A percentile compares a stretch with the other conserved stretches of the same genome.
These are phyloP conservation scores for Schrenkiella parvula DNA, from an alignment of 345 rosid genomes.

Conservation along the genomic window DNA sequence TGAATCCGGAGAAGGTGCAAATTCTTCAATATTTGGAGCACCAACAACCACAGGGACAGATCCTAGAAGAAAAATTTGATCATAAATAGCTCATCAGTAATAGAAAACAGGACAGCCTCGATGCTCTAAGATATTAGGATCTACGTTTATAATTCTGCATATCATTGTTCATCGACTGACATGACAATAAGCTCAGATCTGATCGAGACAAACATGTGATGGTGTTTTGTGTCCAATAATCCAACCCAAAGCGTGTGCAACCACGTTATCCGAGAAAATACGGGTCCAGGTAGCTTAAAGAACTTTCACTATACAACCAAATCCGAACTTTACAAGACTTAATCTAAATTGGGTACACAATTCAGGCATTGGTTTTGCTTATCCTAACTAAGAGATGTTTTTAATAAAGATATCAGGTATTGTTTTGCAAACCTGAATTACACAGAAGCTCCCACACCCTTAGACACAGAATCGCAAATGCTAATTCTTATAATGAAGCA, in stretches of 20 bases:
- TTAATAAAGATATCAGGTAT: not conserved
- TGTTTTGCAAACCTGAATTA: not conserved
- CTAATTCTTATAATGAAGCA: not conserved
- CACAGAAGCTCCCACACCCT: no score
- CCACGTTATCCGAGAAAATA: no score
- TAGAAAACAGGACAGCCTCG: not conserved
- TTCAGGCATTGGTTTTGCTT: not conserved
- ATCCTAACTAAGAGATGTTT: not conserved
- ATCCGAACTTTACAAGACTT: no score
- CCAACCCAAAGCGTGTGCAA: no score
- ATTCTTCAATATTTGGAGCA: conserved; percentile 86
- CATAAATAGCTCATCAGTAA: not conserved
- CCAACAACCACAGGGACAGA: conserved; percentile 89
- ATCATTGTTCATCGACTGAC: not conserved
- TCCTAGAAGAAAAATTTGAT: conserved; percentile 39
- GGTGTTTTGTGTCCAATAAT: no score
- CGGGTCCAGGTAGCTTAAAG: no score
- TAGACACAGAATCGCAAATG: not conserved
- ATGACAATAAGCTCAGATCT: conserved; percentile 5
- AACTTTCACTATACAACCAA: no score
- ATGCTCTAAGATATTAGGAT: not conserved
- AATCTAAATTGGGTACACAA: not conserved
- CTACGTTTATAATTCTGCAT: not conserved
- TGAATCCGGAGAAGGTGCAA: conserved; percentile 64
- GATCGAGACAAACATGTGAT: no score